phyloP scores from a whole-genome alignment of 2,329 filamentous ascomycete genomes.

The Pseudogymnoascus sp. region DNA sequence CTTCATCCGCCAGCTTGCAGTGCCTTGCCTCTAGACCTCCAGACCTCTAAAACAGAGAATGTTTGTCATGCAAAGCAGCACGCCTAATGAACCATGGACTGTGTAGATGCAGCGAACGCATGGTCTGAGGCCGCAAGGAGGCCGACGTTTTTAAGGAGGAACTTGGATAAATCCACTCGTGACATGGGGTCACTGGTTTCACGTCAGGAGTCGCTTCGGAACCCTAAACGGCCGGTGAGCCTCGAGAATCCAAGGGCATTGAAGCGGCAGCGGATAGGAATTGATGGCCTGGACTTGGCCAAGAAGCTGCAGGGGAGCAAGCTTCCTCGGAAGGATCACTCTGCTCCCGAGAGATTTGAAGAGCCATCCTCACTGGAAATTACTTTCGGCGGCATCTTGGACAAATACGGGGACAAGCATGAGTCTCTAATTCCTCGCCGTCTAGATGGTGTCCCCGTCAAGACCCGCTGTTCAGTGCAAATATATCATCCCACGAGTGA shows the following conservation, averaged over 20 bases:
- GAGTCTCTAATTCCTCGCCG: neutral
- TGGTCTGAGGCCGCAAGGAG: neutral
- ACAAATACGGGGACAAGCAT: neutral
- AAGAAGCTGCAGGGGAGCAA: neutral
- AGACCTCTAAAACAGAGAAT: neutral
- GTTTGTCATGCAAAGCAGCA: neutral
- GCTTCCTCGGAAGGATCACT: neutral
- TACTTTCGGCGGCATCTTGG: neutral
- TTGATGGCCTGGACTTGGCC: neutral
- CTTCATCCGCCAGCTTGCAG: neutral
- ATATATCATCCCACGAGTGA: neutral
- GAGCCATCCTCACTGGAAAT: neutral
- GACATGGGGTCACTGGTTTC: neutral
- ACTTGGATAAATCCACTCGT: neutral
- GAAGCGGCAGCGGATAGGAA: neutral
- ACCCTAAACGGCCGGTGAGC: neutral
- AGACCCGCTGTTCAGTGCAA: neutral
- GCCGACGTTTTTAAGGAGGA: neutral
- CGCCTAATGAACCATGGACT: neutral
- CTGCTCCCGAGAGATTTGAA: neutral
- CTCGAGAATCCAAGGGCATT: neutral
- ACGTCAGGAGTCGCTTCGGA: neutral
- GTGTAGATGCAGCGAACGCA: neutral
- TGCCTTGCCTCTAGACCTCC: neutral
- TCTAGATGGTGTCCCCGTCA: neutral